These are phyloP conservation scores for Auxenochlorella pyrenoidosa DNA, from an alignment of 139 green algal genomes.

Conservation along the genomic window DNA sequence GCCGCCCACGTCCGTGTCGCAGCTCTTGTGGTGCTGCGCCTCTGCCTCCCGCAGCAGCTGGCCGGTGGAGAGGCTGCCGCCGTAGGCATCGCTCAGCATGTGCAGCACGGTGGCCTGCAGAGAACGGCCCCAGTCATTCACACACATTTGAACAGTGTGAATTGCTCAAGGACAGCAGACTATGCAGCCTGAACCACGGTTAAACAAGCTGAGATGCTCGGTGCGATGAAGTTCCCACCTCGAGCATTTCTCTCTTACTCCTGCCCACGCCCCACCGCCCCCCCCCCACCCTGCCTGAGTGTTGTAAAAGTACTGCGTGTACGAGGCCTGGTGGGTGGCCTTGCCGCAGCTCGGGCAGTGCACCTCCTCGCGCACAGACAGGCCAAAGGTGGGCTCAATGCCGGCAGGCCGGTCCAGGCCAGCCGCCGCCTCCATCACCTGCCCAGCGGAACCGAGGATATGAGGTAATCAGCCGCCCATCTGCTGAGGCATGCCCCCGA, in stretches of 20 bases:
- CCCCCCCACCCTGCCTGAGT: not conserved
- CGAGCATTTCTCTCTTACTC: not conserved
- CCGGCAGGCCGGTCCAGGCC: not conserved
- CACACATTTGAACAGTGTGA: no score
- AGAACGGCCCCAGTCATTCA: no score
- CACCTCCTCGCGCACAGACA: not conserved
- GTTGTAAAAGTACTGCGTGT: slow-evolving; percentile 13
- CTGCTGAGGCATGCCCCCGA: not conserved
- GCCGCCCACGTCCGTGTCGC: not conserved
- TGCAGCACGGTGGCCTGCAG: slow-evolving; percentile 2
- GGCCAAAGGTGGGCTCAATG: not conserved
- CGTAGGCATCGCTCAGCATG: not conserved
- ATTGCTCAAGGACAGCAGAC: not conserved
- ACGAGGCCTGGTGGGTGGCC: not conserved
- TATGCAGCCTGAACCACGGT: not conserved
- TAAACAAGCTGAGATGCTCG: not conserved
- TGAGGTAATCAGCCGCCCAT: not conserved
- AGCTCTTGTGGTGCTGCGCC: not conserved
- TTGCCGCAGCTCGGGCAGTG: not conserved
- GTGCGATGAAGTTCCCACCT: not conserved
- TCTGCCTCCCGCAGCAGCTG: not conserved
- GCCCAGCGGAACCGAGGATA: not conserved
- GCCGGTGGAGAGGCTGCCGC: not conserved
- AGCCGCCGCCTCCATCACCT: not conserved
- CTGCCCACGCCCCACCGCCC: not conserved